Conservation (phyloP, 352 stramenopile species). For the Pythium rhizo-oryzae region DNA sequence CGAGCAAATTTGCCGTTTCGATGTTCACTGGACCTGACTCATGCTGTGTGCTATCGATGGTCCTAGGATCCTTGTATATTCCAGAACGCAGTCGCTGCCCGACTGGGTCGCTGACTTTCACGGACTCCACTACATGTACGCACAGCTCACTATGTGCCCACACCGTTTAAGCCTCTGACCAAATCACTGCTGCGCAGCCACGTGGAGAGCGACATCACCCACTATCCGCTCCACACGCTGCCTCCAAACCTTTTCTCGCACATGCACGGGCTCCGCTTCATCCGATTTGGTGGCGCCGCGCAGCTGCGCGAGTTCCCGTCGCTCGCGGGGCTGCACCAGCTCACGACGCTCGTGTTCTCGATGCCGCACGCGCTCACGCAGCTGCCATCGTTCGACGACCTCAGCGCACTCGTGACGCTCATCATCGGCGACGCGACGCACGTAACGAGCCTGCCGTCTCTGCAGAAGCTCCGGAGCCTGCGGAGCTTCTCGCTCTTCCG, state of each 20-base stretch:
- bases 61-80: conserved; percentile 39
- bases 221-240: conserved; percentile 11
- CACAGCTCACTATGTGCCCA: background rate
- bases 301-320: conserved; percentile 20
- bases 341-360: conserved; percentile 23
- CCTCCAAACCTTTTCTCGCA: conserved; percentile 19
- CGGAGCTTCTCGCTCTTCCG: conserved; percentile 10
- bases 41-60: too few species aligned
- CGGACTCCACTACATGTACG: conserved; percentile 31
- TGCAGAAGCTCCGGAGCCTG: conserved; percentile 10
- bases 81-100: conserved; percentile 25
- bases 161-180: too few species aligned
- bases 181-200: conserved; percentile 8
- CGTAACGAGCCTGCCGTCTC: conserved; percentile 9
- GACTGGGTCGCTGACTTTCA: conserved; percentile 24
- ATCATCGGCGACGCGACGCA: conserved; percentile 17
- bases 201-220: conserved; percentile 24
- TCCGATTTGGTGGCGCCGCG: conserved; percentile 18
- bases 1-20: too few species aligned
- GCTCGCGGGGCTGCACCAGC: conserved; percentile 2
- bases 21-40: too few species aligned
- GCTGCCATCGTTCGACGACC: conserved; percentile 16
- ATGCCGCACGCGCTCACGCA: conserved; percentile 14
- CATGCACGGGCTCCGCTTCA: conserved; percentile 22
- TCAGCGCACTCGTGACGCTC: conserved; percentile 10